These are phyloP conservation scores for Phytophthora ohioensis DNA, from an alignment of 352 stramenopile species.

Conservation along the genomic window DNA sequence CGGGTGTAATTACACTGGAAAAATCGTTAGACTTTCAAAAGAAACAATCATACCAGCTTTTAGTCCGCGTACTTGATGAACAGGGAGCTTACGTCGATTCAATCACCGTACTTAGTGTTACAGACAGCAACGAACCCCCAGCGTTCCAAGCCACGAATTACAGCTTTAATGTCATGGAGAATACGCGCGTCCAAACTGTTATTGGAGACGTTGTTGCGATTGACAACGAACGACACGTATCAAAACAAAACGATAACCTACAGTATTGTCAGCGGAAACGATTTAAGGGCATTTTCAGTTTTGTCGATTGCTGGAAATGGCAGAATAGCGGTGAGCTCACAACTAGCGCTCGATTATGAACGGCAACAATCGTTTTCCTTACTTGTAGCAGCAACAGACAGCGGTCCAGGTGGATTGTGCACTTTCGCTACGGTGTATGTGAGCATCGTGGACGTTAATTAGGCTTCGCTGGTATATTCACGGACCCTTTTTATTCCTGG, in stretches of 20 bases:
- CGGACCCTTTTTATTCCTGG: conserved; percentile 32
- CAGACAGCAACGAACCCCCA: conserved; percentile 58
- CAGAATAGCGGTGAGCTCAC: conserved; percentile 42
- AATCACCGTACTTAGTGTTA: conserved; percentile 44
- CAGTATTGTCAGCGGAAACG: conserved; percentile 51
- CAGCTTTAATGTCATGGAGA: conserved; percentile 48
- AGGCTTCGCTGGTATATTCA: conserved; percentile 9
- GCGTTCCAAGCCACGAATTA: conserved; percentile 47
- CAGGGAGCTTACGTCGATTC: conserved; percentile 24
- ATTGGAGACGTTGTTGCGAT: conserved; percentile 46
- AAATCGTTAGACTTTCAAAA: conserved; percentile 26
- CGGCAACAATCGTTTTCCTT: conserved; percentile 33
- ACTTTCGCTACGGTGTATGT: conserved; percentile 21
- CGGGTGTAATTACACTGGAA: conserved; percentile 22
- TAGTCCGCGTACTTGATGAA: conserved; percentile 22
- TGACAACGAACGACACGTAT: conserved; percentile 44
- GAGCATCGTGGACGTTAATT: conserved; percentile 25
- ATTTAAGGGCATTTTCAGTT: conserved; percentile 49
- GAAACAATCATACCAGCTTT: conserved; percentile 30
- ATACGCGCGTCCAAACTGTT: conserved; percentile 36
- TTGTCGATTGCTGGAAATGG: conserved; percentile 49
- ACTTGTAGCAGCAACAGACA: conserved; percentile 32
- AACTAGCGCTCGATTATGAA: conserved; percentile 56
- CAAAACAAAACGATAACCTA: conserved; percentile 65
- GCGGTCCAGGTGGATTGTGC: conserved; percentile 6